These are phyloP conservation scores for Chernovozyma sophiae-reginae DNA, from an alignment of 1,139 yeast species.

Conservation along the genomic window DNA sequence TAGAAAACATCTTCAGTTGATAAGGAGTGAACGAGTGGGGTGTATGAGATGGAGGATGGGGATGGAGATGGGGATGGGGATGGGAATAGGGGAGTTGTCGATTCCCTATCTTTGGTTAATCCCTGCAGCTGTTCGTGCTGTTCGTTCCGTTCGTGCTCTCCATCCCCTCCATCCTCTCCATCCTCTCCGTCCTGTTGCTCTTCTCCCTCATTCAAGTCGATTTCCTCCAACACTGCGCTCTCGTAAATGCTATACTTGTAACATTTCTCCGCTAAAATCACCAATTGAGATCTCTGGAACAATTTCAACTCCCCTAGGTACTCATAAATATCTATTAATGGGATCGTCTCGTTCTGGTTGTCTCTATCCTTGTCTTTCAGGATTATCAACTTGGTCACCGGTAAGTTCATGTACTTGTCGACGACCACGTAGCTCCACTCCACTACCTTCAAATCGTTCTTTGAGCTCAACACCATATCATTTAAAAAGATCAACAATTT, in stretches of 20 bases:
- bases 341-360: slow-evolving; percentile 12
- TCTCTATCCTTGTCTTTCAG: slow-evolving; percentile 5
- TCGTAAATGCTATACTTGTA: slow-evolving; percentile 31
- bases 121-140: slow-evolving; percentile 1
- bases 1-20: slow-evolving; percentile 16
- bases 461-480: slow-evolving; percentile 25
- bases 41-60: slow-evolving; percentile 10
- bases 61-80: too few relatives aligned
- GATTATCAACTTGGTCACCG: slow-evolving; percentile 14
- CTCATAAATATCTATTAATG: slow-evolving; percentile 32
- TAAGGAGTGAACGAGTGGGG: slow-evolving; percentile 14
- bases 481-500: slow-evolving; percentile 34
- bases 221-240: slow-evolving; percentile 17
- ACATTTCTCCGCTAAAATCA: slow-evolving; percentile 28
- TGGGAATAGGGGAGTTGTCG: too few relatives aligned
- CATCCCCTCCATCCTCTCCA: too few relatives aligned
- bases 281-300: slow-evolving; percentile 40
- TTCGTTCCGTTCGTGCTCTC: too few relatives aligned
- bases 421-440: slow-evolving; percentile 30
- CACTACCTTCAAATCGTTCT: slow-evolving; percentile 13
- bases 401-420: slow-evolving; percentile 28
- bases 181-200: too few relatives aligned
- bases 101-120: too few relatives aligned
- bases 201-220: slow-evolving; percentile 13
- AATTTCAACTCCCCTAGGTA: slow-evolving; percentile 44